Evolutionary conservation across 1,139 yeast species (phyloP), one percentile per base, ranked within the genome.

Genomic region (Yamadazyma buinensis): DNA sequence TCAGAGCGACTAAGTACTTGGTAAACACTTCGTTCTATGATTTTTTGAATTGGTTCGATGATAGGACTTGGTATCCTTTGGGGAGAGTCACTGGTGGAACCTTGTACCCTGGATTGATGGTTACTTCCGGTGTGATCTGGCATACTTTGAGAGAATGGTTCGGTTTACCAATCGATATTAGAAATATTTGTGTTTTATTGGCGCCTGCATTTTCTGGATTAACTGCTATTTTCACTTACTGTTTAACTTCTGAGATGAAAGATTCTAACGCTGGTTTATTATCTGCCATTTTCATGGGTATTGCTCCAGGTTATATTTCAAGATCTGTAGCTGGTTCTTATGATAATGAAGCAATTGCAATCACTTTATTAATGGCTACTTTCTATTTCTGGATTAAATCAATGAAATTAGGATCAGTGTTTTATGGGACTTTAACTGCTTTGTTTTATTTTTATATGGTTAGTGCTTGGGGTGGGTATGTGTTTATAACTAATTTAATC

Each of bases 381-480:
- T 94, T 94, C 60, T 90, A 80, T 70, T 76, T 87, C 44, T 94
- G 99, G 99, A 84, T 92, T 62, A 88, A 87, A 62, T 82, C 96
- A 12, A 75, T 87, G 64, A 92, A 90, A 61, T 67, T 84, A 32
- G 99, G 99, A 22, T 85, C 96, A 3, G 82, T 88, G 13, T 73
- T 85, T 48, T 86, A 82, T 70, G 95, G 90, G 14, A 74, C 94
- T 5, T 64, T 84, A 49, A 80, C 97, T 23, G 95, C 98, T 2
- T 59, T 87, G 31, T 84, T 82, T 51, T 94, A 94, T 67, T 94
- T 94, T 61, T 94, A 94, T 72, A 94, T 94, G 99, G 99, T 94
- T 34, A 83, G 95, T 35, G 98, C 99, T n/a, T 94, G 99, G 99
- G 98, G 98, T 70, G 99, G 99, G 15, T 94, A 94, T 57, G 99